Percentiles rank a stretch among this genome's conserved stretches.
Conservation (phyloP, 176 grass and related monocot genomes). For the Oryza rufipogon region DNA sequence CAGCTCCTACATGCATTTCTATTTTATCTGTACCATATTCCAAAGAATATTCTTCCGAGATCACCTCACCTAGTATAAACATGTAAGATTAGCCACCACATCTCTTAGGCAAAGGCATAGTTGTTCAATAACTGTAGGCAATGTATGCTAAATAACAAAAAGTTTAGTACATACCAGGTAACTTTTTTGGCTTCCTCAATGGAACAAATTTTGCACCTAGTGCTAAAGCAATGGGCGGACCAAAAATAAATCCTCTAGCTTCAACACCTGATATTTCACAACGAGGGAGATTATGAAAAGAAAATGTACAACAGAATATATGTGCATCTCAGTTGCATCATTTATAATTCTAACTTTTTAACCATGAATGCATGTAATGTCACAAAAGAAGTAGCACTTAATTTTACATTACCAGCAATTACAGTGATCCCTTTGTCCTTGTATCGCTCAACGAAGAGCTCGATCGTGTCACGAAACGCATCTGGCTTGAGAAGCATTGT, state of each 20-base stretch:
- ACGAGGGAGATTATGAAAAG: not conserved
- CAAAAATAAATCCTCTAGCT: slow-evolving; percentile 98
- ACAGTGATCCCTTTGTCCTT: slow-evolving; percentile 74
- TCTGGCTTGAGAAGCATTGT: slow-evolving; percentile 77
- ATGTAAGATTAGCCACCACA: slow-evolving; percentile 38
- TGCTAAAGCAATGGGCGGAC: slow-evolving; percentile 90
- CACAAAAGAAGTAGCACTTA: not conserved
- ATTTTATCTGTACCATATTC: slow-evolving; percentile 95
- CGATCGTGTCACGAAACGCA: slow-evolving; percentile 82
- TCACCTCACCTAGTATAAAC: slow-evolving; percentile 74
- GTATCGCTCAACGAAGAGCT: slow-evolving; percentile 93
- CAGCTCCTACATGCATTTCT: slow-evolving; percentile 97
- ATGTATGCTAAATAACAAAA: not conserved
- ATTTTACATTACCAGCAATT: slow-evolving; percentile 66
- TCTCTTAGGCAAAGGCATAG: not conserved
- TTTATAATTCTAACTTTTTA: not conserved
- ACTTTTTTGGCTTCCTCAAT: slow-evolving; percentile 91
- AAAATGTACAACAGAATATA: not conserved
- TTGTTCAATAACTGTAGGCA: not conserved
- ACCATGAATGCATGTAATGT: not conserved
- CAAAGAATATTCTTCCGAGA: slow-evolving; percentile 84
- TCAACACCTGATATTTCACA: slow-evolving; percentile 72
- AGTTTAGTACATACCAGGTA: slow-evolving; percentile 64
- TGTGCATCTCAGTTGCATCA: not conserved
- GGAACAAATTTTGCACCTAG: slow-evolving; percentile 98